Conservation (phyloP, 352 stramenopile species). For the Blastocystis sp. region DNA sequence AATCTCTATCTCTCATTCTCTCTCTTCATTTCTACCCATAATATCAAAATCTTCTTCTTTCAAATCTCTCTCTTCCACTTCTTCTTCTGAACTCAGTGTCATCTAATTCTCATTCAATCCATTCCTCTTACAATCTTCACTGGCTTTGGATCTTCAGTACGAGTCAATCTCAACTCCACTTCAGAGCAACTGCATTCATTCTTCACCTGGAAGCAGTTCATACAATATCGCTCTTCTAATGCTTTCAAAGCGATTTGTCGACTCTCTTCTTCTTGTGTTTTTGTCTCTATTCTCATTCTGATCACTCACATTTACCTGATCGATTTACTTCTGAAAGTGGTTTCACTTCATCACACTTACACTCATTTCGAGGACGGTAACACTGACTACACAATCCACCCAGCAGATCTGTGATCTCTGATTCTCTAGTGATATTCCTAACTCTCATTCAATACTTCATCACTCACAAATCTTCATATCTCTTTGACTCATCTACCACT, state of each 20-base stretch:
- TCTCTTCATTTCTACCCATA: background rate
- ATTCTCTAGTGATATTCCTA: background rate
- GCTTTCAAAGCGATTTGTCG: background rate
- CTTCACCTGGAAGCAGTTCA: slow-evolving; percentile 4
- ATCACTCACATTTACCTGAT: background rate
- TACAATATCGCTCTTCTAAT: background rate
- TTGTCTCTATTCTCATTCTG: background rate
- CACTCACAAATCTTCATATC: background rate
- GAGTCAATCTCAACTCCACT: too few relatives aligned
- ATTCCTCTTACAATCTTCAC: background rate
- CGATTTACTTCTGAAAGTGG: background rate
- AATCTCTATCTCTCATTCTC: background rate
- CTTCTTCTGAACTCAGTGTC: background rate
- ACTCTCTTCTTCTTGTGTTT: background rate
- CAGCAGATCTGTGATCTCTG: background rate
- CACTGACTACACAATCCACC: background rate
- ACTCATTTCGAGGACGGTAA: background rate
- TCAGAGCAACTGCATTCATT: background rate
- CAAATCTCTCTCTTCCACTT: background rate
- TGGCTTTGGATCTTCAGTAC: background rate
- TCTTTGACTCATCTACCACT: background rate
- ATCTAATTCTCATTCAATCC: background rate
- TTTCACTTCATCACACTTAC: background rate
- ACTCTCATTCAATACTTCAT: background rate
- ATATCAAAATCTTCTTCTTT: slow-evolving; percentile 13